Evolutionary conservation across 345 rosid species (phyloP), one percentile per base, ranked within the genome.

Genomic region (Sonneratia alba): DNA sequence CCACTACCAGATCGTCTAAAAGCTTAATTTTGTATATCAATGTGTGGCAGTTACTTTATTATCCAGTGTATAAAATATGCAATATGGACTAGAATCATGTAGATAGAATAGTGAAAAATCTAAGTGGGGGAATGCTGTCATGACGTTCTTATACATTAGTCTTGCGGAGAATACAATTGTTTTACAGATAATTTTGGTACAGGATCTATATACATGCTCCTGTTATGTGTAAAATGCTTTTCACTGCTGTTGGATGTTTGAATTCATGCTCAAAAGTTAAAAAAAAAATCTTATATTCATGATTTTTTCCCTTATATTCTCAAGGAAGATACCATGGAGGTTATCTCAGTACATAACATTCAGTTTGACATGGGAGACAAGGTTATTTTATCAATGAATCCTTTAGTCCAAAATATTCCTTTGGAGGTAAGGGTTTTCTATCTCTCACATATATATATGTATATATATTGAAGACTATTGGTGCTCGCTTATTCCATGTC

Each of bases 301-400:
- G 74, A 72, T 66, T 66, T 38, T 9, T 21, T 7, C 22, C 59
- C 59, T 18, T 27, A 12, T 62, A 27, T 73, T 74, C 49, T 82
- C 79, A 85, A 91, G 99, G 96, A 86, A 76, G 78, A 45, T 76
- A 76, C 78, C 71, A 65, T 68, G 85, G 88, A 90, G 79, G 73
- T 77, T 70, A 79, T 95, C 73, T 78, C 72, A 75, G 87, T 90
- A 37, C 80, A 72, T 75, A 71, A 75, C 69, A 85, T 95, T 75
- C 76, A 72, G 65, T 85, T 72, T 80, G 77, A 74, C 74, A 75
- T 75, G 12, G 86, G 69, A 70, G 90, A 89, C 51, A 85, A 68
- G 79, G 66, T 78, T 51, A 47, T 70, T 59, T 82, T 87, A 24
- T 85, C 90, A 42, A 62, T 87, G 36, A 91, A 84, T 48, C 73